Conservation (phyloP, 2,329 filamentous ascomycete genomes). For the Aspergillus novofumigatus region DNA sequence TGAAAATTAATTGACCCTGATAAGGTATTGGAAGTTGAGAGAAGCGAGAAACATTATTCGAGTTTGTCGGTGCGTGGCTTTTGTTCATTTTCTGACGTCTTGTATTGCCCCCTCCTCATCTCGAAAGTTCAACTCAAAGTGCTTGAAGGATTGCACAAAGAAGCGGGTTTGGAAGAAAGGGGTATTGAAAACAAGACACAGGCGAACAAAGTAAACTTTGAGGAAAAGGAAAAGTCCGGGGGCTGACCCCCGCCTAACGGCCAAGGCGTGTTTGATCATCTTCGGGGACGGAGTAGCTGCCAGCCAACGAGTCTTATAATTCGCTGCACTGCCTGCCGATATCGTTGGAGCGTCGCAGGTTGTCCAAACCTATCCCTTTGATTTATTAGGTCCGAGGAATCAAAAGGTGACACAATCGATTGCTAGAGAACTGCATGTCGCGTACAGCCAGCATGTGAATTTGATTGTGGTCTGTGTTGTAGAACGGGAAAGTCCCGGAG, state of each 20-base stretch:
- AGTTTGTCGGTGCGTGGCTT: not conserved
- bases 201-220: not conserved
- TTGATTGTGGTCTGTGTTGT: not conserved
- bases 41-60: not conserved
- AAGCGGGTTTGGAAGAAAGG: not conserved
- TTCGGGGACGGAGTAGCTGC: not conserved
- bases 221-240: not conserved
- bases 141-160: too few relatives aligned
- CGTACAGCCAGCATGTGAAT: conserved; percentile 5
- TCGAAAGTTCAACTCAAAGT: not conserved
- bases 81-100: not conserved
- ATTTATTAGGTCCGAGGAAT: not conserved
- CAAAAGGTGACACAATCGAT: not conserved
- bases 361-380: conserved; percentile 1
- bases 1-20: not conserved
- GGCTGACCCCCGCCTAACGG: not conserved
- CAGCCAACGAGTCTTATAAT: not conserved
- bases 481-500: conserved; percentile 4
- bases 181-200: not conserved
- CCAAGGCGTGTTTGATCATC: not conserved
- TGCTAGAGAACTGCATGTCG: conserved; percentile 2
- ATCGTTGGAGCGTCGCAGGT: not conserved
- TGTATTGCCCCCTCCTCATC: not conserved
- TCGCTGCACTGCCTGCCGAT: not conserved
- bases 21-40: not conserved